Base-by-base conservation (phyloP, 306 rosid genomes). In the Ormosia semicastrata region DNA sequence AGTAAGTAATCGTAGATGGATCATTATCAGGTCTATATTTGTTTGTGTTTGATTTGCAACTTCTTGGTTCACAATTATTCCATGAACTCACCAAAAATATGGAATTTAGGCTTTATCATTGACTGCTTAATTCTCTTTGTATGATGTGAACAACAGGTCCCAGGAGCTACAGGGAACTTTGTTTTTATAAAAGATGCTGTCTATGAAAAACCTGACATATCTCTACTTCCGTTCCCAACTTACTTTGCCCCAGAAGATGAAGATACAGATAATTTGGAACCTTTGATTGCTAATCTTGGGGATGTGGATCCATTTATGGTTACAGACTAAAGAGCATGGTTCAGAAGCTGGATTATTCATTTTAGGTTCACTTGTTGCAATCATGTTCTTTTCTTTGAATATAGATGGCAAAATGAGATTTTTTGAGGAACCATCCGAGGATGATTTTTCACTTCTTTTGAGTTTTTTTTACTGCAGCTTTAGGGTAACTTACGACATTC, bases 111-210 rank as follows among this genome's bases (percentile, higher is more conserved):
- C 63, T 50, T 43, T 53, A 18, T 43, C 4, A 7, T 17, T 17
- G 78, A 59, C 49, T 53, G 10, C 74, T 62, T 13, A 36, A 57
- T 66, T 57, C 65, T 49, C 53, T 63, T 47, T 81, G 33, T 54
- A 37, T 78, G 54, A 4, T 80, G 82, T 82, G 41, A 81, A 32
- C 77, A 69, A 57, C 91, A 96, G 99, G 94, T 93, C 69, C 99
- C 99, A 0, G 98, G 99, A 46, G 97, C 99, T 7, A 88, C 92
- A 82, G 99, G 98, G 67, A 93, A 91, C 90, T 96, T 96, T 73
- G 94, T 96, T 59, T 96, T 89, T 77, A 88, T 96, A 68, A 96
- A 87, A 83, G 99, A 96, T 17, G 89, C 98, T 2, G 80, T 92
- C 73, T 92, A 80, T 80, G 90, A 86, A 87, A 93, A 91, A 88